Evolutionary conservation across 129 eudicot species (phyloP), one percentile per base, ranked within the genome.

Genomic region (Solidago caesia): DNA sequence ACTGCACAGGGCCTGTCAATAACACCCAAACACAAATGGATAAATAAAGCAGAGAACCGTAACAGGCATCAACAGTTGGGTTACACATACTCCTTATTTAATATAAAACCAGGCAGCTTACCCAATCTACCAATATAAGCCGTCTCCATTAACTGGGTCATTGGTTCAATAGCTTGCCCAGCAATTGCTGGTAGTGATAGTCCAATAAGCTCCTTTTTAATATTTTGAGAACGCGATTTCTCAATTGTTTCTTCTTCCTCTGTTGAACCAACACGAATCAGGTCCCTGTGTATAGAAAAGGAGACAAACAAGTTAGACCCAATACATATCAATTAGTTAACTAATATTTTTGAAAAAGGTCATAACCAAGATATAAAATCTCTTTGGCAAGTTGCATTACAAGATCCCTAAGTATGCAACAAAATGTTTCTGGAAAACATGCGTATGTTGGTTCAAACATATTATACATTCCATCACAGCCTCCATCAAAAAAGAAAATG

Each of bases 71-170:
- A 33, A 33, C 39, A 33, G 39, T 33, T 33, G 3, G 39, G 39
- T 33, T 33, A 33, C 39, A 33, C 39, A 33, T 33, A 33, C 39
- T 33, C 39, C 2, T 33, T 1, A 33, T 2, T 21, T 16, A 61
- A 52, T 4, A 8, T 48, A 44, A 14, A 48, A 45, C 5, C 60
- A 11, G 5, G 73, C 7, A 41, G 43, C 74, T 83, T 85, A 95
- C 99, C 99, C 67, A 95, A 70, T 79, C 90, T 85, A 70, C 99
- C 99, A 83, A 91, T 91, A 82, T 78, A 95, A 70, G 96, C 97
- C 21, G 99, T 95, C 90, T 95, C 97, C 99, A 91, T 89, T 53
- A 95, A 79, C 72, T 89, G 94, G 47, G 90, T 84, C 73, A 95
- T 44, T 8, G 99, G 99, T 21, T 95, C 99, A 80, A 95, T 87